phyloP scores from a whole-genome alignment of 164 flowering plant genomes.

The Vitis cinerea region DNA sequence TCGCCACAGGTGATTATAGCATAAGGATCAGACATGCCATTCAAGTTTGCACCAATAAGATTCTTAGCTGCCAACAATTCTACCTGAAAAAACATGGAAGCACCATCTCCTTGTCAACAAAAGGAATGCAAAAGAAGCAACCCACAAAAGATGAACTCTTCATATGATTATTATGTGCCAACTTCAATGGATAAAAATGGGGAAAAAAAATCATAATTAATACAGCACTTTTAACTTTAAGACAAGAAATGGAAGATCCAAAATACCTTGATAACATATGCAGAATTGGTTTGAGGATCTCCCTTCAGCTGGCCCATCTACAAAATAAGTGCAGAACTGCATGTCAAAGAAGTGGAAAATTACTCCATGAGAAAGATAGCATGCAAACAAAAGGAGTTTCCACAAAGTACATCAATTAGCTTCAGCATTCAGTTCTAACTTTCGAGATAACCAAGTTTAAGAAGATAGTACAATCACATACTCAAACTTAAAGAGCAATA shows the following conservation, averaged over 20 bases:
- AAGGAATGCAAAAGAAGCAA: background rate
- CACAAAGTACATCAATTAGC: background rate
- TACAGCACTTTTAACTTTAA: background rate
- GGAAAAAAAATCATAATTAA: background rate
- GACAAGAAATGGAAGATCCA: background rate
- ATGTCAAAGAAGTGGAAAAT: slow-evolving; percentile 80
- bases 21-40: slow-evolving; percentile 99
- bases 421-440: no score
- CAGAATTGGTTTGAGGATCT: slow-evolving; percentile 56
- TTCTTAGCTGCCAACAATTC: slow-evolving; percentile 97
- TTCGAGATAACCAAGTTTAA: no score
- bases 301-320: slow-evolving; percentile 81
- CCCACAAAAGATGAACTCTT: background rate
- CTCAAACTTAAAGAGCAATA: no score
- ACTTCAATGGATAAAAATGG: background rate
- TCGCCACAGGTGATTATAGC: slow-evolving; percentile 92
- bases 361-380: slow-evolving; percentile 40
- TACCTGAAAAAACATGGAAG: slow-evolving; percentile 44
- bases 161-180: no score
- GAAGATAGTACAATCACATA: no score
- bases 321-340: slow-evolving; percentile 96
- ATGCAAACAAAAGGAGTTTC: background rate
- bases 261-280: slow-evolving; percentile 77
- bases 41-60: slow-evolving; percentile 91
- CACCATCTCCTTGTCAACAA: background rate